Base-by-base conservation (phyloP, 179 eudicot species). In the Spinacia oleracea region DNA sequence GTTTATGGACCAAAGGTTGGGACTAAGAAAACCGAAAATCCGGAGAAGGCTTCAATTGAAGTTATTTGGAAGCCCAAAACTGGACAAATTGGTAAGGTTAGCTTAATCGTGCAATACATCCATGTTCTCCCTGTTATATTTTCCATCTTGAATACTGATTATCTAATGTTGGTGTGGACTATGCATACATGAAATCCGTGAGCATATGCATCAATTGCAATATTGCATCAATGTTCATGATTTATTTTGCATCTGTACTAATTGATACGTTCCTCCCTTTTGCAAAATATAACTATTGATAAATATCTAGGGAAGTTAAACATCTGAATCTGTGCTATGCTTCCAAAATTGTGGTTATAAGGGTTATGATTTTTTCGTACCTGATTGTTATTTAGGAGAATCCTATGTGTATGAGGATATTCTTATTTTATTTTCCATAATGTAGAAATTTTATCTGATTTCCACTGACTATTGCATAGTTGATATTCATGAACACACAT, bases 1-100 rank as follows among this genome's bases (percentile, higher is more conserved):
- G 99, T 96, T 70, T 93, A 87, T 83, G 99, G 99, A 68, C 99
- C 99, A 23, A 91, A 89, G 78, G 96, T 94, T 25, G 99, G 98
- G 81, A 90, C 93, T 9, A 93, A 87, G 86, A 96, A 89, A 87
- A 93, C 91, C 79, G 99, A 96, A 82, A 93, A 96, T 78, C 98
- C 99, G 29, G 97, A 93, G 85, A 96, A 92, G 82, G 97, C 98
- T 85, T 91, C 88, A 68, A 77, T 96, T 79, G 99, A 96, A 86
- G 96, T 96, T 51, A 85, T 89, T 86, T 96, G 98, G 99, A 96
- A 96, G 92, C 93, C 97, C 8, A 93, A 93, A 83, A 88, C 96
- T 0, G 98, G 99, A 71, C 98, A 91, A 87, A 83, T 81, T 79
- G 98, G 99, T 95, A 80, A 83, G 88, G 0, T 20, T 29, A 29